Conservation (phyloP, 441 rosid species). For the Hypseocharis bilobata region DNA sequence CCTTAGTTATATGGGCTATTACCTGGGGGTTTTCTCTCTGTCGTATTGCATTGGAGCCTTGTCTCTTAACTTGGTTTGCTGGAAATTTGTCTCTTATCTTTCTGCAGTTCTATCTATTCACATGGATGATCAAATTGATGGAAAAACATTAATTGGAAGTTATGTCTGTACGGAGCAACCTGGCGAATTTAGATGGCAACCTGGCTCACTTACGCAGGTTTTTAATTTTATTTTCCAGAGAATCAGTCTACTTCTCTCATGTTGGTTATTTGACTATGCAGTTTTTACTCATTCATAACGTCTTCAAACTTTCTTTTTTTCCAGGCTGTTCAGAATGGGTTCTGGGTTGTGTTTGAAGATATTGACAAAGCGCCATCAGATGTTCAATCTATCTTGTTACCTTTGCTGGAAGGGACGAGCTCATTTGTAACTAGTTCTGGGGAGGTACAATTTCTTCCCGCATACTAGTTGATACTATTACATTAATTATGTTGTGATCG, state of each 20-base stretch:
- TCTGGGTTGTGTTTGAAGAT: slow-evolving; percentile 94
- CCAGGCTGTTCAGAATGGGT: slow-evolving; percentile 73
- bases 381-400: slow-evolving; percentile 70
- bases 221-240: slow-evolving; percentile 1
- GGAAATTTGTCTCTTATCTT: slow-evolving; percentile 4
- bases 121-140: slow-evolving; percentile 99
- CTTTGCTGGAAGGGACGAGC: slow-evolving; percentile 71
- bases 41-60: slow-evolving; percentile 1
- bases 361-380: slow-evolving; percentile 91
- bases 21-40: background rate
- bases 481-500: background rate
- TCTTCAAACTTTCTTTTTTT: slow-evolving; percentile 16
- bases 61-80: slow-evolving; percentile 14
- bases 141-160: slow-evolving; percentile 81
- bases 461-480: background rate
- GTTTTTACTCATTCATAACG: background rate
- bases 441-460: slow-evolving; percentile 41
- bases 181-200: slow-evolving; percentile 97
- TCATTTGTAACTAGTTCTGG: slow-evolving; percentile 63
- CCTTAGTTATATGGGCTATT: too few species aligned
- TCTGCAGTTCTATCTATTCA: slow-evolving; percentile 63
- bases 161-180: slow-evolving; percentile 92
- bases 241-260: slow-evolving; percentile 13
- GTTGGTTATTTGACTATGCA: slow-evolving; percentile 7
- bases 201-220: slow-evolving; percentile 94